Base-by-base conservation (phyloP, 257 asterid species). In the Solanum ahanhuiri region DNA sequence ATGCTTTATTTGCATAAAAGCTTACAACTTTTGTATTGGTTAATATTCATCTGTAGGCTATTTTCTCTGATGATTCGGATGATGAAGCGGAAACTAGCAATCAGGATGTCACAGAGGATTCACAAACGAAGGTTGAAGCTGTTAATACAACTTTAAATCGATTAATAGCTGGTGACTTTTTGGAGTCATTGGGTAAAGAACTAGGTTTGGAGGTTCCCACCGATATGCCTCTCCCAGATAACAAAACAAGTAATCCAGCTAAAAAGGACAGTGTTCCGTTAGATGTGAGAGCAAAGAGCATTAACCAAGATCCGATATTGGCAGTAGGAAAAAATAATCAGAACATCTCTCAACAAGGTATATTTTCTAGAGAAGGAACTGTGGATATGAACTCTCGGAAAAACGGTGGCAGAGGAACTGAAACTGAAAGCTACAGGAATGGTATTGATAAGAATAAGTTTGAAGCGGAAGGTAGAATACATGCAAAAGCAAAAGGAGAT, bases 161-260 rank as follows among this genome's bases (percentile, higher is more conserved):
- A 57, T 85, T 96, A 91, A 95, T 95, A 85, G 98, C 98, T 81
- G 99, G 98, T 8, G 99, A 96, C 93, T 96, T 96, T 92, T 91
- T 96, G 86, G 96, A 96, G 89, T 95, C 99, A 22, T 87, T 96
- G 86, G 99, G 99, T 28, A 95, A 94, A 89, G 99, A 96, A 90
- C 87, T 96, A 35, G 99, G 99, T 69, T 87, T 96, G 66, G 89
- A 64, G 81, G 97, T 96, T 84, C 98, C 99, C 37, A 97, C 96
- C 7, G 98, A 94, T 89, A 87, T 88, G 85, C 93, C 96, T 73
- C 73, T 25, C 33, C 73, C 90, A 5, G 95, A 90, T 86, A 91
- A 81, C 88, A 91, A 88, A 88, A 63, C 88, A 23, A 87, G 88
- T 48, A 70, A 87, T 48, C 35, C 54, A 71, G 86, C 77, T 48